Evolutionary conservation across 1,284 basidiomycete species (phyloP), one percentile per base, ranked within the genome.

Genomic region (Marasmius tenuissimus): DNA sequence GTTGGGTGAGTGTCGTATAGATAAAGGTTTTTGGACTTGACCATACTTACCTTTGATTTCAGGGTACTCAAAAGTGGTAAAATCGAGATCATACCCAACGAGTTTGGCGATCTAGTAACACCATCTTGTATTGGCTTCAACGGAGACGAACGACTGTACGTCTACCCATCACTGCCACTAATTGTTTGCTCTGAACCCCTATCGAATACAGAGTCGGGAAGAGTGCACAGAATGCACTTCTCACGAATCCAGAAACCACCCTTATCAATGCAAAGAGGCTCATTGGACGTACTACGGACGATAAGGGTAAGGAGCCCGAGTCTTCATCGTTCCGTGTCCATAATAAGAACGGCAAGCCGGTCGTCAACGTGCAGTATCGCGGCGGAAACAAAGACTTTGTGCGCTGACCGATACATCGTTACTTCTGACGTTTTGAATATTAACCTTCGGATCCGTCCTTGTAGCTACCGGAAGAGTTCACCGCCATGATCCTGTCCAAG

Each of bases 401-500:
- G 61, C 61, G 81, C 76, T 5, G 12, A 7, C 59, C 42, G 52
- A 7, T 22, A 16, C 52, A 47, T 54, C n/a, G 33, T 18, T n/a
- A 11, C 14, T 42, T 38, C 12, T 18, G 11, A 58, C 39, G 18
- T 66, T 57, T 49, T 65, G 62, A 61, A 52, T 18, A 52, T 14
- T 50, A 14, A 66, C 61, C 27, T 68, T 3, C 4, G 27, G 27
- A 27, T 27, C 2, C 27, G n/a, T n/a, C 27, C 27, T 27, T 27
- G 27, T 68, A 92, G 90, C 92, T 94, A 27, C 95, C 96, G 45
- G 95, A 98, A 76, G 96, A 98, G 80, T 89, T 99, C 71, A 98
- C 96, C 3, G 96, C 97, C 63, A 99, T 99, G 96, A 87, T 99
- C 68, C 87, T 98, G 63, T 80, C 88, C 69, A 98, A 98, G 86